Conservation (phyloP, 352 stramenopile species). For the Globisporangium ultimum region DNA sequence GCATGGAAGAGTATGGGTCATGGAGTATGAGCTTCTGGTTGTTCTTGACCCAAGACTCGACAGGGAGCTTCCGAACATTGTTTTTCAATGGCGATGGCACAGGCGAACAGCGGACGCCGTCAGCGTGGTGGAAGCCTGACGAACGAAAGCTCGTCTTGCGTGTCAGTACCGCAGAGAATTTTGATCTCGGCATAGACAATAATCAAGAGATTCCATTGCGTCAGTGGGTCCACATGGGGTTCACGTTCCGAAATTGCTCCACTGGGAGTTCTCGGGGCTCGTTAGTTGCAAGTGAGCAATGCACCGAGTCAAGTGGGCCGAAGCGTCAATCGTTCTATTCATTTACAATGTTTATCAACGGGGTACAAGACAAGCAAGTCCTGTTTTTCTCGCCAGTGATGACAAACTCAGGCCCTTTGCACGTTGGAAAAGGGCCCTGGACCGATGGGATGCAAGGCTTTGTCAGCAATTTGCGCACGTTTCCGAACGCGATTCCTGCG, state of each 20-base stretch:
- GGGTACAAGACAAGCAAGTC: conserved; percentile 43
- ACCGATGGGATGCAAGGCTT: conserved; percentile 64
- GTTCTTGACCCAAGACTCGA: conserved; percentile 52
- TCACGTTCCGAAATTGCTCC: conserved; percentile 69
- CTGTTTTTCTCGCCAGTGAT: conserved; percentile 40
- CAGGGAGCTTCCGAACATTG: conserved; percentile 56
- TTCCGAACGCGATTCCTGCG: conserved; percentile 20
- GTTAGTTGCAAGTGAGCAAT: conserved; percentile 8
- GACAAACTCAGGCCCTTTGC: conserved; percentile 52
- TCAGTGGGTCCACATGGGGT: conserved; percentile 66
- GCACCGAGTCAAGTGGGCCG: conserved; percentile 1
- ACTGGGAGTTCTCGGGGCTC: background rate
- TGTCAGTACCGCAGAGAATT: conserved; percentile 50
- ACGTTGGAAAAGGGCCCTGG: conserved; percentile 70
- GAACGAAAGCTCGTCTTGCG: conserved; percentile 59
- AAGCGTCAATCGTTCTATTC: conserved; percentile 35
- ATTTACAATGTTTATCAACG: conserved; percentile 60
- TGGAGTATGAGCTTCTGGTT: conserved; percentile 75
- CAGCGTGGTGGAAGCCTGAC: conserved; percentile 75
- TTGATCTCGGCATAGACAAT: conserved; percentile 63
- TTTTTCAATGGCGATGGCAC: conserved; percentile 81
- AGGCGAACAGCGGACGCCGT: conserved; percentile 68
- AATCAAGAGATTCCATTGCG: conserved; percentile 33
- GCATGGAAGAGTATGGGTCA: conserved; percentile 30
- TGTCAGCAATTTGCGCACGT: conserved; percentile 54